Evolutionary conservation across 192 early-diverging fungal species (phyloP).

Genomic region (Dissophora ornata): DNA sequence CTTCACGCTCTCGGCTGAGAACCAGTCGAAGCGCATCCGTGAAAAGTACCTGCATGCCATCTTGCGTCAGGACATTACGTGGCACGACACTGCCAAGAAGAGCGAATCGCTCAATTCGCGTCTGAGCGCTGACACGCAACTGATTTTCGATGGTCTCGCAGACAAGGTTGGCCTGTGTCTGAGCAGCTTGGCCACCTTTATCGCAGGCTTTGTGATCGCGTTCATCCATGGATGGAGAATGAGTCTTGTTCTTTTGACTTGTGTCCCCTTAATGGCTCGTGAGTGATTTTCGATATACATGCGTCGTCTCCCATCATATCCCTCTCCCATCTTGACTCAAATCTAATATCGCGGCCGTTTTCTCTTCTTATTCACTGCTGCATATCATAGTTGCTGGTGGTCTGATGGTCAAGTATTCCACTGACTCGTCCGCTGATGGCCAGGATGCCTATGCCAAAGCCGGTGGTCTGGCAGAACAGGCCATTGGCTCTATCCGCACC

Average conservation of each 20-base stretch:
- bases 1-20: constrained; percentile 60
- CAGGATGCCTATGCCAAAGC: constrained; percentile 84
- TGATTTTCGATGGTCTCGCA: constrained; percentile 89
- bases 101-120: constrained; percentile 89
- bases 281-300: neutral
- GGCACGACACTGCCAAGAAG: constrained; percentile 81
- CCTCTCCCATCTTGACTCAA: no score
- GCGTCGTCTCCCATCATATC: neutral
- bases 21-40: constrained; percentile 78
- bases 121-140: constrained; percentile 84
- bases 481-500: constrained; percentile 85
- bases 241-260: constrained; percentile 82
- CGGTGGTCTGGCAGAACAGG: constrained; percentile 88
- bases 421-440: constrained; percentile 56
- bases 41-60: constrained; percentile 79
- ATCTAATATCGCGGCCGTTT: no score
- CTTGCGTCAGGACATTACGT: constrained; percentile 87
- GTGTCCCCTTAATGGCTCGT: constrained; percentile 77
- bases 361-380: neutral
- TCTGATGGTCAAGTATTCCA: constrained; percentile 69
- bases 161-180: constrained; percentile 86
- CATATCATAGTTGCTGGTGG: constrained; percentile 45
- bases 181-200: constrained; percentile 71
- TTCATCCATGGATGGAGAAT: constrained; percentile 86
- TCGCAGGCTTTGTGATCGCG: constrained; percentile 80